Base-by-base conservation (phyloP, 106 monocot genomes). In the Acorus calamus region DNA sequence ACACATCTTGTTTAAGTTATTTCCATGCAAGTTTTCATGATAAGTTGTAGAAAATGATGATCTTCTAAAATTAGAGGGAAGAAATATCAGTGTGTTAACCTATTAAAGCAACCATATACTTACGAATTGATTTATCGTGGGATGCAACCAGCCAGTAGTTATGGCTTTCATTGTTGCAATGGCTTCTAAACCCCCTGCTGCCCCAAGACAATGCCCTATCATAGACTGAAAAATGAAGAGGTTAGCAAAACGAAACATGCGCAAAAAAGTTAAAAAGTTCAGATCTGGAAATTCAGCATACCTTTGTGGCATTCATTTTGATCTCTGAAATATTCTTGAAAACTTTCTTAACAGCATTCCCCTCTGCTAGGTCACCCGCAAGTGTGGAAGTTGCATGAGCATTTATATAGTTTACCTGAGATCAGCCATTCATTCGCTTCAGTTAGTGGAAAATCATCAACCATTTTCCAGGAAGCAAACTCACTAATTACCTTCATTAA, bases 361-460 rank as follows among this genome's bases (percentile, higher is more conserved):
- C 75, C 73, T 99, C 98, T 62, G 92, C 92, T n/a, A 99, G 66
- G 74, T 99, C 98, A 63, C 98, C 98, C 60, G 81, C 92, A 48
- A 81, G 83, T n/a, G 98, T 99, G 28, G 98, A 99, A 52, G 98
- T 99, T 45, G 98, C 98, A 88, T 99, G 98, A 53, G 88, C 85
- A 88, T 99, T 99, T 64, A 99, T 92, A 64, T 99, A 88, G 60
- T 99, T 99, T 60, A 99, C 92, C 96, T 98, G 77, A 28, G 11
- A 71, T 69, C 56, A 3, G 49, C 46, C 42, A 69, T 12, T 57
- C 46, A 49, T 41, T 11, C 13, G 57, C 57, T 28, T 28, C 28
- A 28, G 28, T 28, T 28, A 28, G 28, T 28, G 28, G 28, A 28
- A 28, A 28, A 28, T 28, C 28, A 28, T 28, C 28, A 28, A 28